Evolutionary conservation across 495 filamentous ascomycete species (phyloP).

Genomic region (Tuber borchii): DNA sequence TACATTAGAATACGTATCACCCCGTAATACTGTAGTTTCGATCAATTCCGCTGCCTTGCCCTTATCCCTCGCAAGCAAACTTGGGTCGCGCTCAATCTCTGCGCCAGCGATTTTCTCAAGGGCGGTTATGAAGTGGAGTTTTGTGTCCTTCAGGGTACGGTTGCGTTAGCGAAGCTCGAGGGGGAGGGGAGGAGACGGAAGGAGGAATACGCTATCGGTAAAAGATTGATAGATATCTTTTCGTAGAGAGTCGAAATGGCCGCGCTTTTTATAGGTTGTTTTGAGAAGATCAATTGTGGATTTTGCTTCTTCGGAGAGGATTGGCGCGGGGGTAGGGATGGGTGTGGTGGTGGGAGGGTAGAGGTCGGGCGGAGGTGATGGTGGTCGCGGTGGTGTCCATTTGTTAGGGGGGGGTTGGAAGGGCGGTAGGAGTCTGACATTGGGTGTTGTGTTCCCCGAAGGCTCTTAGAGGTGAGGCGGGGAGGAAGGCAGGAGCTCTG

Average conservation of each 20-base stretch:
- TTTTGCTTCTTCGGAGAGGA: slow-evolving; percentile 30
- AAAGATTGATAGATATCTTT: slow-evolving; percentile 62
- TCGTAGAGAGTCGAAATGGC: slow-evolving; percentile 60
- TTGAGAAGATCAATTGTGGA: slow-evolving; percentile 26
- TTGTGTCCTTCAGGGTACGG: slow-evolving; percentile 4
- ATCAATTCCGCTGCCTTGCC: slow-evolving; percentile 63
- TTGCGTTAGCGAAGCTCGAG: neutral
- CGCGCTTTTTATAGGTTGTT: slow-evolving; percentile 59
- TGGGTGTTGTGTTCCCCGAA: slow-evolving; percentile 29
- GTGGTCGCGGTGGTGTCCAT: slow-evolving; percentile 20
- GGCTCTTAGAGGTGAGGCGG: neutral
- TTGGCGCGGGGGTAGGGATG: slow-evolving; percentile 14
- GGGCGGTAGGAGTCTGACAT: slow-evolving; percentile 31
- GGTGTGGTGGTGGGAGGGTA: slow-evolving; percentile 13
- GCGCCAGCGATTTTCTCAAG: slow-evolving; percentile 55
- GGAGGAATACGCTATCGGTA: slow-evolving; percentile 47
- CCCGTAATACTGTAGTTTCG: slow-evolving; percentile 60
- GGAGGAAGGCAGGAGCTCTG: neutral
- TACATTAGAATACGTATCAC: slow-evolving; percentile 58
- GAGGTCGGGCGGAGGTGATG: slow-evolving; percentile 8
- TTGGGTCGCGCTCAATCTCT: slow-evolving; percentile 62
- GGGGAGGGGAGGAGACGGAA: slow-evolving; percentile 38
- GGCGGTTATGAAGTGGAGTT: slow-evolving; percentile 48
- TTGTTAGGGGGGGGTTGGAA: slow-evolving; percentile 23
- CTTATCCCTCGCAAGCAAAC: slow-evolving; percentile 57